Base-by-base conservation (phyloP, 2,329 filamentous ascomycete genomes). In the Neopestalotiopsis sp. region DNA sequence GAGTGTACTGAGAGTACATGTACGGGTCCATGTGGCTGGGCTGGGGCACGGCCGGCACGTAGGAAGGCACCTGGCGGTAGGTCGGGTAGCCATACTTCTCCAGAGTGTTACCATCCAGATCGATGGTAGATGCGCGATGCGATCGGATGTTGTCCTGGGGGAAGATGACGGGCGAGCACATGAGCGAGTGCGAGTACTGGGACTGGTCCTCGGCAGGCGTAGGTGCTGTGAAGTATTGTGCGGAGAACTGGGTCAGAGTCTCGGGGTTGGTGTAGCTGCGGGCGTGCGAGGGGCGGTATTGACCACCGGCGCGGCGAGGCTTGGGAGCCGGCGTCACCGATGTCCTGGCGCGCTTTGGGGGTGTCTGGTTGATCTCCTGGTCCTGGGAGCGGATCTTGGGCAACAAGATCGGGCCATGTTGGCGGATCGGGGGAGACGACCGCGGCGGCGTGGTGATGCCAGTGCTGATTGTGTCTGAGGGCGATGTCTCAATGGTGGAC, bases 301-400 rank as follows among this genome's bases (percentile, higher is more conserved):
- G 24, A 61, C 76, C 72, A 73, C 78, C 66, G 57, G 76, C 72
- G 71, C 75, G 74, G 45, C 72, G 72, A 72, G 79, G 72, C 71
- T 72, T 76, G 12, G 77, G 69, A 34, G 79, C 68, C 79, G 85
- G 73, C 76, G 82, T 74, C 79, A 86, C 81, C 75, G 86, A 79
- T 78, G 88, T 84, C 84, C 89, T 79, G 80, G 87, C 76, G 75
- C 90, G 87, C 80, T 92, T 89, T 61, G 86, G 83, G 20, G 80
- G 76, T 38, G 79, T 78, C 56, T 88, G 88, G 73, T 91, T 89
- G 71, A 94, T 88, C 71, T 91, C 87, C 81, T 95, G 92, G 81
- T 97, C 94, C 81, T 96, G 94, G 56, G 89, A 89, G 70, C 94
- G 89, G 82, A 97, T 95, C 86, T 94, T 96, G 76, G 94, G 94